Conservation (phyloP, 2,329 filamentous ascomycete species). For the Cadophora sp. region DNA sequence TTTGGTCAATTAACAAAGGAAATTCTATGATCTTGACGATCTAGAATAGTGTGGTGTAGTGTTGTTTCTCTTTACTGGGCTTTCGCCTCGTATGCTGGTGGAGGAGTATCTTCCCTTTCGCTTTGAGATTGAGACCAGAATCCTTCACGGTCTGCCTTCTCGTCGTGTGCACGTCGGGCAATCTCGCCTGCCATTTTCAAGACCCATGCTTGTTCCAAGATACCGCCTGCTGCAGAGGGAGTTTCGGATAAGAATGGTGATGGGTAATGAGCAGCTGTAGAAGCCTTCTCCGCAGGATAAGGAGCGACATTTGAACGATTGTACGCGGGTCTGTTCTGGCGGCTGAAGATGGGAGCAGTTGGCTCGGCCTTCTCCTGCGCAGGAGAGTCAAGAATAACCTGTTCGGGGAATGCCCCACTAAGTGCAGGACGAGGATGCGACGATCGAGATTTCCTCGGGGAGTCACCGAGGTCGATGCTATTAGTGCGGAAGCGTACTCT, state of each 20-base stretch:
- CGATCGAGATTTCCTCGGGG: constrained; percentile 41
- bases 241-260: constrained; percentile 32
- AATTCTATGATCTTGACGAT: constrained; percentile 20
- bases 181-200: constrained; percentile 95
- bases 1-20: constrained; percentile 23
- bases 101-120: constrained; percentile 62
- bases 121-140: constrained; percentile 49
- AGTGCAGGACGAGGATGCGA: constrained; percentile 30
- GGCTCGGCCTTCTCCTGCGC: constrained; percentile 29
- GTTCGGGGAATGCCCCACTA: constrained; percentile 30
- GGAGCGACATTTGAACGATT: constrained; percentile 20
- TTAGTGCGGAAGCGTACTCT: constrained; percentile 44
- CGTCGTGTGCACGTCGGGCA: constrained; percentile 83
- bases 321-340: constrained; percentile 31
- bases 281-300: constrained; percentile 36
- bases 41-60: constrained; percentile 25
- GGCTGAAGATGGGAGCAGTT: constrained; percentile 30
- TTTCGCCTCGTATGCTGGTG: constrained; percentile 64
- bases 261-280: constrained; percentile 17
- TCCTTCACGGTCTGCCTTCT: constrained; percentile 64
- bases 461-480: constrained; percentile 47
- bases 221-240: constrained; percentile 41
- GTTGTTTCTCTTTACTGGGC: constrained; percentile 24
- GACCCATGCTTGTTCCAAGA: constrained; percentile 74
- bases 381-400: constrained; percentile 29